These are phyloP conservation scores for Microbotryum violaceum DNA, from an alignment of 1,284 basidiomycete species.

Conservation along the genomic window DNA sequence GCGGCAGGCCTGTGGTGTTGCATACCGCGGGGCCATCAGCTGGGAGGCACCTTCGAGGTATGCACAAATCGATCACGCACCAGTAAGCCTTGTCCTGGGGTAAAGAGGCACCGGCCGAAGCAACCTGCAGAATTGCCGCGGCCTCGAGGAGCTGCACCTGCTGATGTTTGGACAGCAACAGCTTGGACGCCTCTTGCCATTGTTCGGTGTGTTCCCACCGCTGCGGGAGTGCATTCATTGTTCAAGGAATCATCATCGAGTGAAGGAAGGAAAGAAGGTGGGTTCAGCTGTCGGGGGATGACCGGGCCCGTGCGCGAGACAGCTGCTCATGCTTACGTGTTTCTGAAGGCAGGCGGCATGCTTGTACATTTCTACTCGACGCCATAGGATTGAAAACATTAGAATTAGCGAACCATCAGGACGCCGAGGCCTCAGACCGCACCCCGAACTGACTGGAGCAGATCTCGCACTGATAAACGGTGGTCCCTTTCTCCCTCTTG, in stretches of 20 bases:
- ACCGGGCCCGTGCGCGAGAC: not conserved
- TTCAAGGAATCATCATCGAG: not conserved
- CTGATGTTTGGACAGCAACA: conserved; percentile 91
- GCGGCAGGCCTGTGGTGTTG: conserved; percentile 51
- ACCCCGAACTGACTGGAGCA: too few relatives aligned
- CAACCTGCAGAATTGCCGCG: conserved; percentile 73
- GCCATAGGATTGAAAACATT: too few relatives aligned
- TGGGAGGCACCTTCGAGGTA: not conserved
- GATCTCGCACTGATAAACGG: too few relatives aligned
- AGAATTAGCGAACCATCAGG: too few relatives aligned
- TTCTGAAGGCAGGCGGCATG: not conserved
- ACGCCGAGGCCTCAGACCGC: too few relatives aligned
- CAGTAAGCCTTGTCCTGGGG: conserved; percentile 86
- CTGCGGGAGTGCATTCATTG: not conserved
- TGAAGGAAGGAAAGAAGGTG: not conserved
- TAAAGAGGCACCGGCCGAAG: conserved; percentile 60
- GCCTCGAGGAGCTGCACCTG: conserved; percentile 97
- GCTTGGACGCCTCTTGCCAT: conserved; percentile 92
- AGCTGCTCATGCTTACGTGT: not conserved
- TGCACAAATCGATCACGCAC: conserved; percentile 50
- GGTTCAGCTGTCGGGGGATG: not conserved
- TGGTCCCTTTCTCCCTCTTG: too few relatives aligned
- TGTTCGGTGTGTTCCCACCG: conserved; percentile 44
- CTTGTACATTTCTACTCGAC: too few relatives aligned
- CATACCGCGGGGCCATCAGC: not conserved